A percentile compares a stretch with the other conserved stretches of the same genome.
Conservation (phyloP, 495 filamentous ascomycete genomes). For the Penicillium canariense region DNA sequence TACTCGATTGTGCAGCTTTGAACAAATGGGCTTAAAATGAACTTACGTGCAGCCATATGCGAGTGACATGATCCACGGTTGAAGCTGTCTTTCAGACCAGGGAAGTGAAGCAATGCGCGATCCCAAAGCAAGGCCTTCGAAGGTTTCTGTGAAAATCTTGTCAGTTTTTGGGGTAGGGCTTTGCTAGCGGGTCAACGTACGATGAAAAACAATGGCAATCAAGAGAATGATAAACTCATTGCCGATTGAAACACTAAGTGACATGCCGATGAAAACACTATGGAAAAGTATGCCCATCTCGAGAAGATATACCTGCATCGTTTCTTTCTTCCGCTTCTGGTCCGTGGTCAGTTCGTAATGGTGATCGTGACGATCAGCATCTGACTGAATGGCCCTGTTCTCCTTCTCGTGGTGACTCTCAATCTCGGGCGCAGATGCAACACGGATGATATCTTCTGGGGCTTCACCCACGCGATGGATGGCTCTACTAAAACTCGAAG, state of each 20-base stretch:
- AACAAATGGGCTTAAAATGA: neutral
- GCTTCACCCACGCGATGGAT: conserved; percentile 32
- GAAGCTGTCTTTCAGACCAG: conserved; percentile 33
- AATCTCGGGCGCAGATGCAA: conserved; percentile 26
- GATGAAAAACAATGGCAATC: conserved; percentile 73
- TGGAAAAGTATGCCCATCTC: conserved; percentile 82
- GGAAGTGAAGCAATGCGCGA: conserved; percentile 52
- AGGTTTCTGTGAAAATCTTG: conserved; percentile 41
- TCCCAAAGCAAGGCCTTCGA: conserved; percentile 69
- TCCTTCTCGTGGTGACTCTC: conserved; percentile 13
- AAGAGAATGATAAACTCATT: conserved; percentile 70
- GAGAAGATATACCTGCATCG: conserved; percentile 66
- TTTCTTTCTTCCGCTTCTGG: conserved; percentile 33
- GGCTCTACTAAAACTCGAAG: conserved; percentile 31
- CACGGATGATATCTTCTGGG: conserved; percentile 24
- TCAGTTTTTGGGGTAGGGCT: conserved; percentile 11
- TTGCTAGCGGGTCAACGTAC: conserved; percentile 24
- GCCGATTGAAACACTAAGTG: conserved; percentile 67
- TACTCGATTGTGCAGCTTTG: conserved; percentile 6
- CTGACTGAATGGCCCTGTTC: conserved; percentile 12
- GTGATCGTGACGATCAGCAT: conserved; percentile 22
- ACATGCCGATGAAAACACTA: conserved; percentile 80
- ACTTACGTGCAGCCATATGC: conserved; percentile 63
- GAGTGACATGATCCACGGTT: conserved; percentile 79
- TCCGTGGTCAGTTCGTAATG: conserved; percentile 8